Base-by-base conservation (phyloP, 2,329 filamentous ascomycete genomes). In the Claviceps maximensis region DNA sequence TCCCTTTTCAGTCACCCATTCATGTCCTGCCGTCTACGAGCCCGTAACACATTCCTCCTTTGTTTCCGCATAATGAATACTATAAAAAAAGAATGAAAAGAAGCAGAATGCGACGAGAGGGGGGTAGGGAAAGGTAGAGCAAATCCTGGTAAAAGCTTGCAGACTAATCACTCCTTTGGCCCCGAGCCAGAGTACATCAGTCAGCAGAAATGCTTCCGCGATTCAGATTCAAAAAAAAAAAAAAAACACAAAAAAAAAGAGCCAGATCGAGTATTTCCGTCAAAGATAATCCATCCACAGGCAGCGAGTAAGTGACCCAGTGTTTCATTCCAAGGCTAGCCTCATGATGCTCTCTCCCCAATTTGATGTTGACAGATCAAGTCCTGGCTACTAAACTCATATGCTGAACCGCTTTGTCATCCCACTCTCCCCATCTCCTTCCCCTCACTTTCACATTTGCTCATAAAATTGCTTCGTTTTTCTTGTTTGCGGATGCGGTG, bases 11-110 rank as follows among this genome's bases (percentile, higher is more conserved):
- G 53, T 6, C 49, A 54, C 51, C 45, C 53, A 59, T 29, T 38
- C 53, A 58, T 17, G 59, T 61, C 59, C 61, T 54, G 55, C 54
- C 57, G 58, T 63, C 59, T 58, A 51, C 58, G 56, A 61, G 59
- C 60, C 59, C 56, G 19, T 54, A 59, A 55, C 57, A 59, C 59
- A 56, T 62, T 49, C 21, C n/a, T 45, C 17, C 49, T 40, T 7
- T 1, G 15, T 12, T 27, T 36, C 21, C 47, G 33, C 33, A 38
- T 13, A 21, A 23, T 38, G 21, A 38, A 36, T 8, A 25, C 17
- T n/a, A 10, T 31, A 2, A 47, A 40, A 19, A 40, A 12, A n/a
- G 21, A 44, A 23, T 21, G 17, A 8, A 10, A 33, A 3, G 10
- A 33, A 33, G 7, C 27, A 29, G 27, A 4, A 29, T 4, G 8